phyloP scores from a whole-genome alignment of 805 yeast species.

The Schizosaccharomyces osmophilus region DNA sequence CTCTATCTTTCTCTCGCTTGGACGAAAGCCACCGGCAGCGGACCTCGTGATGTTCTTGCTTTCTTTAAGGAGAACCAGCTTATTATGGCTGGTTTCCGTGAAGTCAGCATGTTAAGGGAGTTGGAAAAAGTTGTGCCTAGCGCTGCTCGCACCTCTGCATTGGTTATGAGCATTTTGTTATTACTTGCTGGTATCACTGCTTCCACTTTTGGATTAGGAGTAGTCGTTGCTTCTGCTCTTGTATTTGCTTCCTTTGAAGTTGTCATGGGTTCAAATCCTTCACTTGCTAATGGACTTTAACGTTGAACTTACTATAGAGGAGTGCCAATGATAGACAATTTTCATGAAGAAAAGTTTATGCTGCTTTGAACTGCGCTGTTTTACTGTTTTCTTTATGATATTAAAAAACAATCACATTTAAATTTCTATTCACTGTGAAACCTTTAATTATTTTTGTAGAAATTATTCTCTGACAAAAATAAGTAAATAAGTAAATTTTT shows the following conservation, averaged over 20 bases:
- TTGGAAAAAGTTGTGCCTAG: conserved; percentile 86
- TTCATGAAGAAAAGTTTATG: background rate
- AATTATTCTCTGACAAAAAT: no score
- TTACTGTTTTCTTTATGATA: background rate
- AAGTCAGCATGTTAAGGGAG: conserved; percentile 76
- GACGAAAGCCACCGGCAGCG: conserved; percentile 90
- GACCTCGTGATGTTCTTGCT: conserved; percentile 88
- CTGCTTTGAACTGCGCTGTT: background rate
- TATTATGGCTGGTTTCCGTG: conserved; percentile 90
- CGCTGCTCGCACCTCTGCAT: conserved; percentile 98
- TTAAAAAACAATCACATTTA: no score
- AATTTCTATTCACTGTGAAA: no score
- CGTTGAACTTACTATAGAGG: no score
- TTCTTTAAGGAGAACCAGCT: conserved; percentile 95
- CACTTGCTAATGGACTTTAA: background rate
- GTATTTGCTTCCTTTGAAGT: background rate
- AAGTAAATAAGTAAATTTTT: no score
- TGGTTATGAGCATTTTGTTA: conserved; percentile 84
- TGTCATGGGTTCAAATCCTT: background rate
- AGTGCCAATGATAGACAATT: background rate
- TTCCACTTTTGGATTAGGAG: background rate
- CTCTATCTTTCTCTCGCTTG: conserved; percentile 92
- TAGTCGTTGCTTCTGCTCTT: background rate
- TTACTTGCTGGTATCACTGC: conserved; percentile 63
- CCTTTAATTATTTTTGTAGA: no score